Percentiles rank a stretch among this genome's conserved stretches.
These are phyloP conservation scores for Mrakia gelida DNA, from an alignment of 768 basidiomycete species.

Conservation along the genomic window DNA sequence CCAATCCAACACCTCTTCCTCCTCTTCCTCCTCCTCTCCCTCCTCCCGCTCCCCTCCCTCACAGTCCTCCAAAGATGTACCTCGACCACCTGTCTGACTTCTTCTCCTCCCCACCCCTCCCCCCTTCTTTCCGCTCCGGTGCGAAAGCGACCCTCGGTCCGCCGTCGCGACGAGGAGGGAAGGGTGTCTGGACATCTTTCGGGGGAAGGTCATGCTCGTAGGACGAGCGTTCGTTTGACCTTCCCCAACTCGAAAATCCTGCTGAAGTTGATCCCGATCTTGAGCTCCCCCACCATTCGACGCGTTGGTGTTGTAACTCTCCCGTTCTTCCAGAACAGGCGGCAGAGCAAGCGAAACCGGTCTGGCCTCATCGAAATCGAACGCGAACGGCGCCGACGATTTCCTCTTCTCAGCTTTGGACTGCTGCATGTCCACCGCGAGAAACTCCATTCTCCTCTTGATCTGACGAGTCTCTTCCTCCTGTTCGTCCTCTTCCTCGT, in stretches of 20 bases:
- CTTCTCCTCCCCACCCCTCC: too few species aligned
- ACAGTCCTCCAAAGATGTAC: neutral
- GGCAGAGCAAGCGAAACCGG: neutral
- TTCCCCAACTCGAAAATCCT: slow-evolving; percentile 7
- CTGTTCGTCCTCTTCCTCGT: neutral
- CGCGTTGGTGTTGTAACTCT: too few species aligned
- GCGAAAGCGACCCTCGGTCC: neutral
- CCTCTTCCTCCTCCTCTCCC: slow-evolving; percentile 7
- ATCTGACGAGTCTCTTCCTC: neutral
- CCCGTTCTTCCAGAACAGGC: neutral
- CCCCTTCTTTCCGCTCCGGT: neutral
- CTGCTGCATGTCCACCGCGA: neutral
- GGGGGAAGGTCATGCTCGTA: neutral
- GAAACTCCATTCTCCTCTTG: neutral
- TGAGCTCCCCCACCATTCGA: too few species aligned
- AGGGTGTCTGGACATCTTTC: neutral
- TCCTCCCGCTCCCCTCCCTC: neutral
- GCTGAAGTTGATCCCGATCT: neutral
- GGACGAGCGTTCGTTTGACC: neutral
- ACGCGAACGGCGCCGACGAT: neutral
- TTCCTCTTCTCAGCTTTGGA: neutral
- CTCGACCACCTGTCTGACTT: neutral
- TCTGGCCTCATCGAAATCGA: neutral
- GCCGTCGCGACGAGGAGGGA: neutral
- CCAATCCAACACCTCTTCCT: neutral